A percentile compares a stretch with the other conserved stretches of the same genome.
Evolutionary conservation across 176 grass and related monocot genomes (phyloP).

Genomic region (Tuctoria greenei): DNA sequence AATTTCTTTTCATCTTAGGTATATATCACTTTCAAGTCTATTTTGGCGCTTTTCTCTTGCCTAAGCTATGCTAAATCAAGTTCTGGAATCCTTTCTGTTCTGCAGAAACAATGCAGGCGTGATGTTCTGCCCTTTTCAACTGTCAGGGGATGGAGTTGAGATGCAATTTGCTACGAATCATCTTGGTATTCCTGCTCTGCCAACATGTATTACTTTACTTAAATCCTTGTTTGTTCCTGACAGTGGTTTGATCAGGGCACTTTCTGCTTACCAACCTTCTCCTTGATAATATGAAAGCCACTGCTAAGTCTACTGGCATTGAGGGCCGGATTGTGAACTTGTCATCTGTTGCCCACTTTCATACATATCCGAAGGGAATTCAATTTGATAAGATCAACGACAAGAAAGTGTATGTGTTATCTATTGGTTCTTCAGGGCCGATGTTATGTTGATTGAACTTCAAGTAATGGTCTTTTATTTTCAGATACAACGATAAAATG

Average conservation of each 20-base stretch:
- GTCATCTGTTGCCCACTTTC: constrained; percentile 77
- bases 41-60: not conserved
- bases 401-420: constrained; percentile 51
- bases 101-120: constrained; percentile 95
- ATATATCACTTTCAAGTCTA: constrained; percentile 4
- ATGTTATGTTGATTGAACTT: constrained; percentile 1
- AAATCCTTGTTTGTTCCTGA: constrained; percentile 11
- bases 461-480: constrained; percentile 35
- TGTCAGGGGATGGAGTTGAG: constrained; percentile 87
- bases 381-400: constrained; percentile 72
- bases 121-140: constrained; percentile 90
- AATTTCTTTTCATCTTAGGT: not conserved
- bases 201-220: not conserved
- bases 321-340: constrained; percentile 91
- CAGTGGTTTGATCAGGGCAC: constrained; percentile 59
- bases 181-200: constrained; percentile 55
- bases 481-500: constrained; percentile 84
- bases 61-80: constrained; percentile 16
- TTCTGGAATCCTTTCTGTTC: constrained; percentile 26
- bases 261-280: constrained; percentile 93
- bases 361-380: constrained; percentile 77
- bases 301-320: constrained; percentile 62
- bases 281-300: constrained; percentile 81
- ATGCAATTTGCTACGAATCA: constrained; percentile 96
- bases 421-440: constrained; percentile 4